Evolutionary conservation across 176 grass and related monocot species (phyloP), one percentile per base, ranked within the genome.

Genomic region (Paspalum vaginatum): DNA sequence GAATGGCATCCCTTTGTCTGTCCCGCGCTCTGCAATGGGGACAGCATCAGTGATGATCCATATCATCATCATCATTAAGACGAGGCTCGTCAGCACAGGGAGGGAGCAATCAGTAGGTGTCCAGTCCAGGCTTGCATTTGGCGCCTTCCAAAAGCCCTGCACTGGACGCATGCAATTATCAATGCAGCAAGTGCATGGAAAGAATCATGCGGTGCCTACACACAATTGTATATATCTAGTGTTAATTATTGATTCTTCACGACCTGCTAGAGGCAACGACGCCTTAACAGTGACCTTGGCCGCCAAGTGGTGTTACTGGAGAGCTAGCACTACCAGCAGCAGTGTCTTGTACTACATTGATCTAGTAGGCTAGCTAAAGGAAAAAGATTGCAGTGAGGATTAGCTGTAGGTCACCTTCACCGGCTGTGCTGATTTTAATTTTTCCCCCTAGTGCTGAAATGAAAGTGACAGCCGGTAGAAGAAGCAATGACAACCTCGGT

Each of bases 101-200:
- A 26, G 58, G 32, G 32, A 32, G 32, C 72, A 73, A 59, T 73
- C 48, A 40, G 80, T 80, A 27, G 51, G 1, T 21, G 21, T 57
- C 13, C 13, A 42, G 24, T 79, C 81, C 76, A 88, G 81, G 55
- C 82, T 85, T 64, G 87, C 87, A 64, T 75, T 74, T 58, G 86
- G 20, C 77, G 5, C 46, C 73, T 63, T 76, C 61, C 45, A n/a
- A 38, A 79, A 60, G 45, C 44, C 59, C n/a, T 18, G 43, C 52
- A 24, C 58, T 39, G 76, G 81, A 9, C 43, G 52, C 63, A 74
- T 8, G 52, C 52, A 74, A 76, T 76, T 68, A 80, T 74, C 24
- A 18, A 11, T 48, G 56, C 32, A 68, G 21, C 20, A 44, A 56
- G 46, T 56, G 49, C 15, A 65, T 17, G 21, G 65, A 83, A 48